Percentiles rank a stretch among this genome's conserved stretches.
phyloP scores from a whole-genome alignment of 2,329 filamentous ascomycete species.

The Colletotrichum nymphaeae region DNA sequence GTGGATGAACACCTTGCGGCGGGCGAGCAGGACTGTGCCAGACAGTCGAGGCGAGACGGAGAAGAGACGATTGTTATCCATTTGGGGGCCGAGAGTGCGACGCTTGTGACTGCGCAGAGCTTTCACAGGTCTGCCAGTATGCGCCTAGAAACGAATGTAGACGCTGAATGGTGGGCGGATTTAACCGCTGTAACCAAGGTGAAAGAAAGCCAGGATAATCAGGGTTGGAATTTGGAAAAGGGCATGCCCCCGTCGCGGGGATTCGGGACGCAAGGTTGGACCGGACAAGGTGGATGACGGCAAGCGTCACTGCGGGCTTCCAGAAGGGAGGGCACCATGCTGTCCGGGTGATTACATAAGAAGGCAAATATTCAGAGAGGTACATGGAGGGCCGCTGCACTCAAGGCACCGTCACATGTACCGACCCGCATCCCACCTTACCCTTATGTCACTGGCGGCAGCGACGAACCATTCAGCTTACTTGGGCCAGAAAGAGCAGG shows the following conservation, averaged over 20 bases:
- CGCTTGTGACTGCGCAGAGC: slow-evolving; percentile 9
- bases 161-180: background rate
- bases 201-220: slow-evolving; percentile 8
- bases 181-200: slow-evolving; percentile 25
- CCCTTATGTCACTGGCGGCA: too few species aligned
- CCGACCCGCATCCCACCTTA: background rate
- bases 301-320: slow-evolving; percentile 23
- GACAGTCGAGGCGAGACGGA: background rate
- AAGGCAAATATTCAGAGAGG: background rate
- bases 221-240: background rate
- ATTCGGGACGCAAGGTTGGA: slow-evolving; percentile 5
- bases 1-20: background rate
- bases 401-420: background rate
- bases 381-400: background rate
- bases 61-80: background rate
- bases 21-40: background rate
- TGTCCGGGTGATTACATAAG: background rate
- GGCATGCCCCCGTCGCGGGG: slow-evolving; percentile 11
- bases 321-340: background rate
- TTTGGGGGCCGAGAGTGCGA: background rate
- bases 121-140: background rate
- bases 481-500: too few species aligned
- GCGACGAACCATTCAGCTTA: too few species aligned
- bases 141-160: background rate
- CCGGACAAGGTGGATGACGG: slow-evolving; percentile 16